Evolutionary conservation across 2,329 filamentous ascomycete species (phyloP), one percentile per base, ranked within the genome.

Genomic region (Biscogniauxia sp.): DNA sequence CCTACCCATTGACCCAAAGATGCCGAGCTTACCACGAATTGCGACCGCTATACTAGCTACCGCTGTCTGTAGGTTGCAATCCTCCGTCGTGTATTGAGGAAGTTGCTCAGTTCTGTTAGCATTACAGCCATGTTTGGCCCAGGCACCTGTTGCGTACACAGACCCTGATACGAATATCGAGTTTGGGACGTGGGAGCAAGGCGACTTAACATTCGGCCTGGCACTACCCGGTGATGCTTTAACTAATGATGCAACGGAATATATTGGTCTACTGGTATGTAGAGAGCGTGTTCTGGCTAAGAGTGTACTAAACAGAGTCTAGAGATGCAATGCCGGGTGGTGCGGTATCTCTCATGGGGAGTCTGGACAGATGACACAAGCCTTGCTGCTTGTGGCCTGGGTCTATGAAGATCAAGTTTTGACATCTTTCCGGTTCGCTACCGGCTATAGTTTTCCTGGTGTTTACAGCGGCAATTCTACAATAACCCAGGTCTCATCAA

Each of bases 401-500:
- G 79, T 84, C 5, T 77, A 82, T 63, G 78, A 80, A 37, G 77
- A 79, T 25, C 73, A 83, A 50, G 78, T 88, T 57, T 75, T 84
- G 32, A 87, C 85, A 0, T 84, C 84, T 1, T 83, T 88, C 74
- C 80, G 83, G 63, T 86, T 81, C 66, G 79, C 83, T 4, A 79
- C 79, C 7, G 86, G 85, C 54, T 91, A 89, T 71, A 79, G 79
- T 52, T 75, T 82, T 62, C 88, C 88, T 0, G 78, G 78, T 0
- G 70, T 82, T 41, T 90, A 90, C 72, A 78, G 78, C 2, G 88
- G 88, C 58, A 79, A 84, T 63, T 86, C 88, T 11, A 87, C 81
- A 37, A 69, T 90, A 20, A 88, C 84, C 0, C 82, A 86, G 67
- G 83, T 90, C 62, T 84, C 82, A 15, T 82, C 82, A 9, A 80